Percentiles rank a stretch among this genome's conserved stretches.
These are phyloP conservation scores for Triticum monococcum DNA, from an alignment of 176 grass and related monocot genomes.

Conservation along the genomic window DNA sequence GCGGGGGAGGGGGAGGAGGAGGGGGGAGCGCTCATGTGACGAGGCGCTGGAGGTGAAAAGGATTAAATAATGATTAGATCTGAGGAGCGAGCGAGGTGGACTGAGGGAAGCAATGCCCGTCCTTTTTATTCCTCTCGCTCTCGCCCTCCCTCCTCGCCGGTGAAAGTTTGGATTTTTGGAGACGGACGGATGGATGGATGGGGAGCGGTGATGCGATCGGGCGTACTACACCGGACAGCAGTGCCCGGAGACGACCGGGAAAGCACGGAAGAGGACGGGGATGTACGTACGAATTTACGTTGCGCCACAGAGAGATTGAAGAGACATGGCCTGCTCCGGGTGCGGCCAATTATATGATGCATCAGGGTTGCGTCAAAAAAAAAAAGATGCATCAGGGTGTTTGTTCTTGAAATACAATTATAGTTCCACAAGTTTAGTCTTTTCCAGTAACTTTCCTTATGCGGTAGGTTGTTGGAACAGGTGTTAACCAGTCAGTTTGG, in stretches of 20 bases:
- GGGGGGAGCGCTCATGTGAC: slow-evolving; percentile 55
- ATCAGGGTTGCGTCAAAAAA: too few species aligned
- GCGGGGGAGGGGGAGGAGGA: slow-evolving; percentile 32
- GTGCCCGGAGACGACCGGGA: background rate
- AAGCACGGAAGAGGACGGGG: background rate
- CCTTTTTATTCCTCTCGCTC: slow-evolving; percentile 30
- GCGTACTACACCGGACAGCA: background rate
- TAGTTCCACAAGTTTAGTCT: too few species aligned
- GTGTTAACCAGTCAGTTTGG: too few species aligned
- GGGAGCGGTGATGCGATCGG: background rate
- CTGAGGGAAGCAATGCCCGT: slow-evolving; percentile 8
- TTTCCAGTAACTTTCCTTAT: too few species aligned
- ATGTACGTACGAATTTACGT: background rate
- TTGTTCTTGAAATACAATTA: too few species aligned
- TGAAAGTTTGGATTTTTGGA: background rate
- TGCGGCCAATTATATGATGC: background rate
- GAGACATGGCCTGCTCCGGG: background rate
- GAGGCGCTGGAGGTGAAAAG: slow-evolving; percentile 50
- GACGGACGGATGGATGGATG: background rate
- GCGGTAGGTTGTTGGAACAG: too few species aligned
- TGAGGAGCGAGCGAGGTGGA: slow-evolving; percentile 33
- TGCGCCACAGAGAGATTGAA: background rate
- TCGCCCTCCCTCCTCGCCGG: background rate
- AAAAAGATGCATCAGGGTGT: background rate
- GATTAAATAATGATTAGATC: slow-evolving; percentile 94